Conservation (phyloP, 345 rosid genomes). For the Citrus australasica region DNA sequence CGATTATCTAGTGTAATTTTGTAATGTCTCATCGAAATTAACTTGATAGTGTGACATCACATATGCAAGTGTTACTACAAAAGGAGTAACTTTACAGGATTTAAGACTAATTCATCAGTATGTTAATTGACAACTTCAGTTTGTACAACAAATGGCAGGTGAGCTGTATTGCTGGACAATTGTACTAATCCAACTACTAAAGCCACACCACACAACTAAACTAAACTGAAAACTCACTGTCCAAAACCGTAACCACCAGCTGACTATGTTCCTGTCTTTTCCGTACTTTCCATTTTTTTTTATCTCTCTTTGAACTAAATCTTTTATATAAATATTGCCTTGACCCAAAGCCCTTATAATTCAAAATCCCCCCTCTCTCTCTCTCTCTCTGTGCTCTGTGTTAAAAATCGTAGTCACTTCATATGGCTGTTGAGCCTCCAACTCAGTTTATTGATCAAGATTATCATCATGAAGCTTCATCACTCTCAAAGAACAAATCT, state of each 20-base stretch:
- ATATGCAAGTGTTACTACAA: too few relatives aligned
- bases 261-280: not conserved
- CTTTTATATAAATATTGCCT: not conserved
- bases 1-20: not conserved
- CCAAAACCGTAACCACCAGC: not conserved
- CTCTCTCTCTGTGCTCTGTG: too few relatives aligned
- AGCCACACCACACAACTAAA: not conserved
- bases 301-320: too few relatives aligned
- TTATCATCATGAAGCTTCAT: not conserved
- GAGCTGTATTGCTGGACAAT: conserved; percentile 17
- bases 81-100: not conserved
- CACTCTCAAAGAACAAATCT: not conserved
- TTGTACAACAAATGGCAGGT: conserved; percentile 30
- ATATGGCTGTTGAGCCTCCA: conserved; percentile 47
- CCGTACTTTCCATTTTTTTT: not conserved
- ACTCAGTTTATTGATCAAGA: conserved; percentile 10
- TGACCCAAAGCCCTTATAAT: not conserved
- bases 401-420: conserved; percentile 6
- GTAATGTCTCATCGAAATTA: not conserved
- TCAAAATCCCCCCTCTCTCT: too few relatives aligned
- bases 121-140: not conserved
- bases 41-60: too few relatives aligned
- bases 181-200: conserved; percentile 21
- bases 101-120: not conserved
- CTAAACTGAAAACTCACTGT: not conserved